Percentiles rank a stretch among this genome's conserved stretches.
phyloP scores from a whole-genome alignment of 1,284 basidiomycete genomes.

The Wolfiporia cocos region DNA sequence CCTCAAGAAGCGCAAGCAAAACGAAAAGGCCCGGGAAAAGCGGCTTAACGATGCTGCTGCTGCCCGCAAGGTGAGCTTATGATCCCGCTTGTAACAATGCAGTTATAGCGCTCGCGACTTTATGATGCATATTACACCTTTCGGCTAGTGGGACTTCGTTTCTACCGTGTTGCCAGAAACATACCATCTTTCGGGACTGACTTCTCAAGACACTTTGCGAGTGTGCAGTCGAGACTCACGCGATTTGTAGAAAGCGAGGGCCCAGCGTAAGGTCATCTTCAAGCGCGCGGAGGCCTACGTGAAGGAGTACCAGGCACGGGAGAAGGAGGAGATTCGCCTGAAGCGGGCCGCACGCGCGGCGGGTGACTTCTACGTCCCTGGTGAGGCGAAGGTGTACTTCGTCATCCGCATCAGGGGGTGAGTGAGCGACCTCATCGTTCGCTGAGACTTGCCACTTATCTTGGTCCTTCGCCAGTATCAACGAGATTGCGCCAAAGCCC shows the following conservation, averaged over 20 bases:
- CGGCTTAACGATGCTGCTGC: slow-evolving; percentile 82
- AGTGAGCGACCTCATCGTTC: slow-evolving; percentile 25
- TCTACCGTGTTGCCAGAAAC: slow-evolving; percentile 76
- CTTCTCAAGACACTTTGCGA: not conserved
- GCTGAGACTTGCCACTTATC: not conserved
- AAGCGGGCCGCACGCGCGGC: slow-evolving; percentile 90
- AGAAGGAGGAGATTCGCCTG: slow-evolving; percentile 96
- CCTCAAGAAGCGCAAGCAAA: slow-evolving; percentile 99
- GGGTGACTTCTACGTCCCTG: slow-evolving; percentile 97
- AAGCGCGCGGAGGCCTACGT: slow-evolving; percentile 99
- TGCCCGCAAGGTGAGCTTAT: slow-evolving; percentile 81
- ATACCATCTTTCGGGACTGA: slow-evolving; percentile 99
- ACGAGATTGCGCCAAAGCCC: slow-evolving; percentile 98
- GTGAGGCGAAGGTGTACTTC: slow-evolving; percentile 97
- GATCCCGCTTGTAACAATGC: slow-evolving; percentile 5
- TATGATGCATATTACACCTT: slow-evolving; percentile 79
- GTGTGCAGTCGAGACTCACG: slow-evolving; percentile 6
- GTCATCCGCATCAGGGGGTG: slow-evolving; percentile 95
- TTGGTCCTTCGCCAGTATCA: slow-evolving; percentile 66
- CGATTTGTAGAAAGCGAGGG: slow-evolving; percentile 67
- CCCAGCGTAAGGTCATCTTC: slow-evolving; percentile 97
- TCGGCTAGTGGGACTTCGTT: slow-evolving; percentile 58
- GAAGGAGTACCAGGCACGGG: slow-evolving; percentile 91
- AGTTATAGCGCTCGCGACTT: slow-evolving; percentile 21
- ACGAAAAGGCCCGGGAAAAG: slow-evolving; percentile 96